Base-by-base conservation (phyloP, 2,329 filamentous ascomycete species). In the Pyrenophora graminea region DNA sequence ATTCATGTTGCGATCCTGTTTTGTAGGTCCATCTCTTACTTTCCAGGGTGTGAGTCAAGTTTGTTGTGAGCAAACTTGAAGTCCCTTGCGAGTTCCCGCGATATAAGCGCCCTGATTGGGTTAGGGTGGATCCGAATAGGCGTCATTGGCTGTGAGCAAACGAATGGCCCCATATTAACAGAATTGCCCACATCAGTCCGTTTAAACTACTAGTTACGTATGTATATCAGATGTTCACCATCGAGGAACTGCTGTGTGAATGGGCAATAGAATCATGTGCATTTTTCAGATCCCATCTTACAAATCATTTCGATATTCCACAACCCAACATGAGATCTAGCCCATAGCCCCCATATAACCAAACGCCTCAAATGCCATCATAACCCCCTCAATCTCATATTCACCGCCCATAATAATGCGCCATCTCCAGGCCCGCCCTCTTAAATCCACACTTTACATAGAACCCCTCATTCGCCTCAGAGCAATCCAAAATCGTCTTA, bases 371-470 rank as follows among this genome's bases (percentile, higher is more conserved):
- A n/a, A 49, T 30, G 30, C 36, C 10, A 3, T 10, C 10, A 30
- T 10, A 7, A 21, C 19, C 23, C 5, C n/a, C 30, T 12, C 31
- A 12, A 18, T 3, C 9, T 4, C 6, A 15, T 13, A 13, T 64
- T 39, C 53, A 63, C 51, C 65, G 53, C 23, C 70, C 68, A 61
- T 95, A 94, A 77, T 96, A 96, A 79, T 96, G 91, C 37, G 93
- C 91, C 94, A 99, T 97, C 77, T 99, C 90, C 49, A 97, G 78
- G 13, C 94, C 94, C 23, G 91, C 93, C 56, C 91, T 82, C 76
- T 91, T 88, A 76, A 96, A 97, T 51, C 93, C 93, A 76, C 94
- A 97, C 82, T 97, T 97, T 74, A 96, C 82, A 74, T 99, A 99
- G 80, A 99, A 97, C 18, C 92, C 93, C 75, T 96, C 91, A 73